Percentiles rank a stretch among this genome's conserved stretches.
Evolutionary conservation across 352 stramenopile genomes (phyloP).

Genomic region (Globisporangium perplexum): DNA sequence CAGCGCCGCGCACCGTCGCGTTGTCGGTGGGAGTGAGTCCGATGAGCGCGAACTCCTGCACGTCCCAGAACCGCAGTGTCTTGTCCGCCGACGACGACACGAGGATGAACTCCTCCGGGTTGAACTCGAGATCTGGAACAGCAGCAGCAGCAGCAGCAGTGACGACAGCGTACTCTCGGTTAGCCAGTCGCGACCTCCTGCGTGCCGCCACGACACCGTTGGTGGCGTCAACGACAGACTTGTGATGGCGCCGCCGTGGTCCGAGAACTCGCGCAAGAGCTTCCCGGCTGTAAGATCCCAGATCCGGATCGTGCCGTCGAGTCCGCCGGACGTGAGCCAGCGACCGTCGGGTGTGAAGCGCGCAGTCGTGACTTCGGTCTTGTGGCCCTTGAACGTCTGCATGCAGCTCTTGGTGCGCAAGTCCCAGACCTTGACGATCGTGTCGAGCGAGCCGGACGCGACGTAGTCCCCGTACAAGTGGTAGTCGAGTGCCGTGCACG

Average conservation of each 20-base stretch:
- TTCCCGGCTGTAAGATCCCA: slow-evolving; percentile 82
- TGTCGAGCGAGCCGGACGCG: slow-evolving; percentile 74
- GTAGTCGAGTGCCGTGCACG: slow-evolving; percentile 74
- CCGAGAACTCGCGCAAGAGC: slow-evolving; percentile 65
- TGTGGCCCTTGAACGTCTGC: slow-evolving; percentile 83
- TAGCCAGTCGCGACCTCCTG: not conserved
- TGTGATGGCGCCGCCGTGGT: slow-evolving; percentile 72
- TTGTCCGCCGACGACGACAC: slow-evolving; percentile 71
- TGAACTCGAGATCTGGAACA: slow-evolving; percentile 60
- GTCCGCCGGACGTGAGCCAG: slow-evolving; percentile 74
- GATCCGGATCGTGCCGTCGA: slow-evolving; percentile 75
- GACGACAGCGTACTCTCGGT: not conserved
- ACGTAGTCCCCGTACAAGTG: slow-evolving; percentile 86
- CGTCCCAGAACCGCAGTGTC: slow-evolving; percentile 81
- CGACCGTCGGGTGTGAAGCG: slow-evolving; percentile 78
- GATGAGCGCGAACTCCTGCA: slow-evolving; percentile 80
- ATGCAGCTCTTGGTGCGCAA: slow-evolving; percentile 82
- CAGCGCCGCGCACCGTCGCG: slow-evolving; percentile 32
- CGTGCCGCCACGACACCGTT: not conserved
- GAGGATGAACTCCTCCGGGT: slow-evolving; percentile 83
- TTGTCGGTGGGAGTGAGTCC: slow-evolving; percentile 78
- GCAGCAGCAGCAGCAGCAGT: not conserved
- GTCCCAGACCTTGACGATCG: slow-evolving; percentile 86
- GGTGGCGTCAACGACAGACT: slow-evolving; percentile 10
- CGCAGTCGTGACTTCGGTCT: slow-evolving; percentile 67